Conservation (phyloP, 352 stramenopile genomes). For the Phytophthora boehmeriae region DNA sequence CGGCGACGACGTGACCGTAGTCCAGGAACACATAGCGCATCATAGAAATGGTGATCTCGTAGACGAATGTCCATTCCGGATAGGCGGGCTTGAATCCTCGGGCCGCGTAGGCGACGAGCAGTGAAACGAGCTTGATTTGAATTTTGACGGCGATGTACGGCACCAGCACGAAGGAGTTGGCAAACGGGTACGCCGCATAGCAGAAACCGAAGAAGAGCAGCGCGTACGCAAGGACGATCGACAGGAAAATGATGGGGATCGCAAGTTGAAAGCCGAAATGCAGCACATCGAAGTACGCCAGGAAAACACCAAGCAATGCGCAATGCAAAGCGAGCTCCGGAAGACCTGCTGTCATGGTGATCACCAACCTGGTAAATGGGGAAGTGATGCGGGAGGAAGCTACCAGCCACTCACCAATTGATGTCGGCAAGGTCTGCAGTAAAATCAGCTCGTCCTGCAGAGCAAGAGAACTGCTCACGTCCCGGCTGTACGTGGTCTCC, state of each 20-base stretch:
- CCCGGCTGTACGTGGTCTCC: conserved; percentile 1
- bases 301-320: conserved; percentile 5
- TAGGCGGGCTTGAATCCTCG: conserved; percentile 26
- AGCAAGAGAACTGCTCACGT: conserved; percentile 5
- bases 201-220: conserved; percentile 21
- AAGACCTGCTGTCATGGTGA: not conserved
- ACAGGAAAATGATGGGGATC: conserved; percentile 7
- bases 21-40: conserved; percentile 35
- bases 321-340: conserved; percentile 1
- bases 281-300: conserved; percentile 14
- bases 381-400: conserved; percentile 3
- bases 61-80: conserved; percentile 38
- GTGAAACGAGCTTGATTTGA: conserved; percentile 15
- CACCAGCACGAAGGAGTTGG: conserved; percentile 14
- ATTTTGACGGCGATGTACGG: conserved; percentile 19
- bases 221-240: conserved; percentile 8
- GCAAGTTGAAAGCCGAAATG: conserved; percentile 3
- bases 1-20: conserved; percentile 27
- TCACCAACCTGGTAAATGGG: conserved; percentile 1
- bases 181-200: conserved; percentile 10
- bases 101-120: conserved; percentile 1
- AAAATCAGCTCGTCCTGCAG: not conserved
- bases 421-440: not conserved
- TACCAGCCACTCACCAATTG: conserved; percentile 5
- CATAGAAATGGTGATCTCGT: conserved; percentile 29